Evolutionary conservation across 257 asterid species (phyloP), one percentile per base, ranked within the genome.

Genomic region (Fraxinus anomala): DNA sequence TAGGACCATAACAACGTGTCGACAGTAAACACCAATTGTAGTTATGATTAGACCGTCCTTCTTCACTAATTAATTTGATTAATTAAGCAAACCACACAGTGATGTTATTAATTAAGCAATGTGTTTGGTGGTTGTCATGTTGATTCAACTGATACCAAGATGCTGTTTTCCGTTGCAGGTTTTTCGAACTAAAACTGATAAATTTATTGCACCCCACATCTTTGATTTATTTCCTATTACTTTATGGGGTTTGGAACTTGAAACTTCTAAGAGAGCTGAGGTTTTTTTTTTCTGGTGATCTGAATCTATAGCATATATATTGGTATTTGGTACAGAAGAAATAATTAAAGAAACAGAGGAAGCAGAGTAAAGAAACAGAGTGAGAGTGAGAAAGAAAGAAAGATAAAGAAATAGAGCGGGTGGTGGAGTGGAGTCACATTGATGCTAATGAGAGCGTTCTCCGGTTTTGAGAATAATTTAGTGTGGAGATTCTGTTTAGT

Each of bases 101-200:
- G 61, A 14, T 49, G 30, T 67, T 36, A 68, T 54, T 73, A 56
- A 73, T 36, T 37, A 61, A 63, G 40, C 54, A 74, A 66, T 70
- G 75, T 39, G 83, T 87, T 37, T 82, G 86, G 89, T 84, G 89
- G 87, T 87, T 89, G 85, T 79, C 78, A 83, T 88, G 87, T 89
- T 89, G 84, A 80, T 81, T 80, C 81, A 85, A 80, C 88, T 93
- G 87, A 87, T 87, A 82, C 79, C 88, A 78, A 90, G 93, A 89
- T 90, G 96, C 90, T 89, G 98, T 90, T 90, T 89, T 91, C 89
- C 78, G 86, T 88, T 87, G 89, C 88, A 86, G 91, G 89, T 87
- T 61, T 65, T 82, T 68, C 70, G 69, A 73, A 44, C 79, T 78
- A 77, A 83, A 82, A 77, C 71, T 73, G 80, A 36, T 78, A 66